A percentile compares a stretch with the other conserved stretches of the same genome.
phyloP scores from a whole-genome alignment of 768 basidiomycete species.

The Russula vinacea region DNA sequence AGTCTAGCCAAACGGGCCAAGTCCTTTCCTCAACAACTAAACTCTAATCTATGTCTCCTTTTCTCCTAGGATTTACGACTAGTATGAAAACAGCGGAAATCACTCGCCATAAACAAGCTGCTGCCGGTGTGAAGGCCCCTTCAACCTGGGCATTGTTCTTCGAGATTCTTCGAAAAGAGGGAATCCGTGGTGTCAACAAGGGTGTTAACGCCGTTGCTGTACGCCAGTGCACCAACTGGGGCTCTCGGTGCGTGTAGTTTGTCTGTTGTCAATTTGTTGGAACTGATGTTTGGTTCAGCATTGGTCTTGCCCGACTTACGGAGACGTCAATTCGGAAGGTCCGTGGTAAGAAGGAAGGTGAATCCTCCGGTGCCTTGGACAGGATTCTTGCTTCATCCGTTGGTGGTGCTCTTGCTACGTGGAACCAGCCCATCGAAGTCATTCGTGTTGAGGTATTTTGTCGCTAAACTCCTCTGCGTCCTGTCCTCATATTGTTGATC shows the following conservation, averaged over 20 bases:
- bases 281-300: constrained; percentile 47
- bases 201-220: constrained; percentile 95
- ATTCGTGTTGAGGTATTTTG: constrained; percentile 85
- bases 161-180: constrained; percentile 92
- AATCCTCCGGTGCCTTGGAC: constrained; percentile 71
- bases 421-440: constrained; percentile 99
- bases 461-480: not conserved
- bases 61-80: constrained; percentile 81
- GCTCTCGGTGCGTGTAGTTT: constrained; percentile 61
- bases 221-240: constrained; percentile 92
- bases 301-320: constrained; percentile 94
- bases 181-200: constrained; percentile 96
- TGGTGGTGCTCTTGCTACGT: constrained; percentile 93
- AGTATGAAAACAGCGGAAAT: constrained; percentile 99
- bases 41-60: not conserved
- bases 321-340: constrained; percentile 74
- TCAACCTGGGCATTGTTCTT: constrained; percentile 93
- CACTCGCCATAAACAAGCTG: constrained; percentile 89
- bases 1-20: constrained; percentile 35
- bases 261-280: constrained; percentile 4
- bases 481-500: constrained; percentile 4
- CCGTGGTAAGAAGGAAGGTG: constrained; percentile 74
- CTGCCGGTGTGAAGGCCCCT: constrained; percentile 77
- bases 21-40: not conserved
- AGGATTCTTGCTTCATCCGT: constrained; percentile 86